Conservation (phyloP, 2,329 filamentous ascomycete genomes). For the Colletotrichum coccodes region DNA sequence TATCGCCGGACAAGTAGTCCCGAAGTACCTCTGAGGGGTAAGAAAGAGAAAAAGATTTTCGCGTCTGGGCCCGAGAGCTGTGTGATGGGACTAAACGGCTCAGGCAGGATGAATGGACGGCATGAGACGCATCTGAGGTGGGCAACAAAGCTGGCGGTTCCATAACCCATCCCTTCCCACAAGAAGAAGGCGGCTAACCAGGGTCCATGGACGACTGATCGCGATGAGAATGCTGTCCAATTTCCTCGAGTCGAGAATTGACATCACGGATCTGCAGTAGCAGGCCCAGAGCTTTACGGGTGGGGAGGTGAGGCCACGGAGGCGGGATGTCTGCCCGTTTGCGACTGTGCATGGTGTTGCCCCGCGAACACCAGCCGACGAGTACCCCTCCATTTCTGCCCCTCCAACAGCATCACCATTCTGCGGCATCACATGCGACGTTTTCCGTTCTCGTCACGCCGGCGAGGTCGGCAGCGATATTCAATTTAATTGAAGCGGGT, state of each 20-base stretch:
- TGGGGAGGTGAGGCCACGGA: slow-evolving; percentile 16
- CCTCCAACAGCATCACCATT: background rate
- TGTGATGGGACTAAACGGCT: background rate
- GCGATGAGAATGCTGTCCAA: background rate
- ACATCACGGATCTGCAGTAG: slow-evolving; percentile 29
- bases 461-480: background rate
- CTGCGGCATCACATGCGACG: background rate
- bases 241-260: slow-evolving; percentile 17
- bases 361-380: slow-evolving; percentile 16
- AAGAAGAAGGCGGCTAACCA: slow-evolving; percentile 14
- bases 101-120: background rate
- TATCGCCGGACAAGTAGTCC: slow-evolving; percentile 23
- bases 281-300: background rate
- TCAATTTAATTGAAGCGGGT: too few species aligned
- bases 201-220: slow-evolving; percentile 6
- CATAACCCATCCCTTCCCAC: slow-evolving; percentile 7
- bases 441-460: too few species aligned
- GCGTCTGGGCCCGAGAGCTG: background rate
- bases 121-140: slow-evolving; percentile 9
- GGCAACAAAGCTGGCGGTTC: slow-evolving; percentile 10
- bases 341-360: slow-evolving; percentile 22
- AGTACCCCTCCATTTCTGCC: slow-evolving; percentile 27
- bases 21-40: background rate
- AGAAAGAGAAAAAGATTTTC: background rate
- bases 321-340: slow-evolving; percentile 18